These are phyloP conservation scores for Bacidia gigantensis DNA, from an alignment of 495 filamentous ascomycete species.

Conservation along the genomic window DNA sequence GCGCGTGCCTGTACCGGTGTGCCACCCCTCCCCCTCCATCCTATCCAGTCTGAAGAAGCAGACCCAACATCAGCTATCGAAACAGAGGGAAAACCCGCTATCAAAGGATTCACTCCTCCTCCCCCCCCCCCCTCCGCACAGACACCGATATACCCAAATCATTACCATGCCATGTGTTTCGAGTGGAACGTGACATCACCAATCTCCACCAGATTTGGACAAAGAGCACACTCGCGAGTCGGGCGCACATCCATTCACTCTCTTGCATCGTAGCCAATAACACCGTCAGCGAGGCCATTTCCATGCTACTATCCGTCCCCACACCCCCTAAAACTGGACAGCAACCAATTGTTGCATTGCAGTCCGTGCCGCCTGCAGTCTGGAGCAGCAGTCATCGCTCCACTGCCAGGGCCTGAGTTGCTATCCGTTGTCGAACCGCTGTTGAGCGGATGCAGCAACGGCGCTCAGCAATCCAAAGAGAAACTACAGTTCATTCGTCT, in stretches of 20 bases:
- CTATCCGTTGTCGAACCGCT: background rate
- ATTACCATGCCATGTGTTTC: background rate
- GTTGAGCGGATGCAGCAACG: background rate
- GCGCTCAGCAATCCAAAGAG: background rate
- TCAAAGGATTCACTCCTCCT: no score
- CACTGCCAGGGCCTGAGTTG: background rate
- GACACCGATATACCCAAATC: background rate
- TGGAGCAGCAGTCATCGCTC: background rate
- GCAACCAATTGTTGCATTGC: background rate
- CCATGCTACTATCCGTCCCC: constrained; percentile 2
- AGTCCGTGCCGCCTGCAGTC: background rate
- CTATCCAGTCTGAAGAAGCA: no score
- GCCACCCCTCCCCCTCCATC: background rate
- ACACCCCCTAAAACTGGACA: background rate
- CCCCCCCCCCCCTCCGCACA: background rate
- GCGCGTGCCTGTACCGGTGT: no score
- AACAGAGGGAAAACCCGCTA: no score
- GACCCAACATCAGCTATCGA: background rate
- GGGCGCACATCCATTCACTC: background rate
- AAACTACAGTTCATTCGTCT: background rate
- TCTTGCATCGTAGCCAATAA: background rate
- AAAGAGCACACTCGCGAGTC: no score
- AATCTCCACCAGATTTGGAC: background rate
- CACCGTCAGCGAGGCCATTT: background rate
- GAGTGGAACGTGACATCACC: background rate